A percentile compares a stretch with the other conserved stretches of the same genome.
Evolutionary conservation across 2,329 filamentous ascomycete genomes (phyloP).

Genomic region (Neofusicoccum parvum): DNA sequence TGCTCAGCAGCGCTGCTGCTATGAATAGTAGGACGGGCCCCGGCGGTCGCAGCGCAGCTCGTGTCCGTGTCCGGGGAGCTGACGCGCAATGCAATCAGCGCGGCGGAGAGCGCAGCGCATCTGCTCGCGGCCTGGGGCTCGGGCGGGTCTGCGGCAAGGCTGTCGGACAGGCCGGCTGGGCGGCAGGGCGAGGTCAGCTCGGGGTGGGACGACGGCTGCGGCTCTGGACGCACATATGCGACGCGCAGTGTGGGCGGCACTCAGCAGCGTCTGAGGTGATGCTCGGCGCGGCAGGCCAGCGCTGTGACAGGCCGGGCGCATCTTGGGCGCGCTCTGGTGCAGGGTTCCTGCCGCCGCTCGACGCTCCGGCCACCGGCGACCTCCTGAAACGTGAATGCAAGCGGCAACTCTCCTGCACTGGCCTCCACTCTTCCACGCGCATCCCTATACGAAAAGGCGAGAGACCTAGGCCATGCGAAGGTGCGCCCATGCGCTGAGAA

Average conservation of each 20-base stretch:
- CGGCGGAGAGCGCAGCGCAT: background rate
- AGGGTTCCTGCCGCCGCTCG: slow-evolving; percentile 5
- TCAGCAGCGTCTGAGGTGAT: background rate
- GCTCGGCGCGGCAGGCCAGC: background rate
- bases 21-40: slow-evolving; percentile 9
- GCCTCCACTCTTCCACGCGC: slow-evolving; percentile 11
- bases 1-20: background rate
- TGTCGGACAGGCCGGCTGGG: background rate
- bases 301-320: background rate
- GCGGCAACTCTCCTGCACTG: slow-evolving; percentile 18
- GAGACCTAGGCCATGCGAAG: background rate
- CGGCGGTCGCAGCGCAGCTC: background rate
- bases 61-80: slow-evolving; percentile 12
- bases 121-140: background rate
- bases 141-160: background rate
- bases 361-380: slow-evolving; percentile 1
- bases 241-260: background rate
- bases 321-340: background rate
- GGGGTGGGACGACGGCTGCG: background rate
- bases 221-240: background rate
- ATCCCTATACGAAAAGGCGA: slow-evolving; percentile 20
- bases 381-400: slow-evolving; percentile 20
- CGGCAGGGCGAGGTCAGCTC: slow-evolving; percentile 2
- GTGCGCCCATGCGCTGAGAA: slow-evolving; percentile 14
- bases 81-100: slow-evolving; percentile 18